Base-by-base conservation (phyloP, 2,329 filamentous ascomycete genomes). In the Alternaria sp. region DNA sequence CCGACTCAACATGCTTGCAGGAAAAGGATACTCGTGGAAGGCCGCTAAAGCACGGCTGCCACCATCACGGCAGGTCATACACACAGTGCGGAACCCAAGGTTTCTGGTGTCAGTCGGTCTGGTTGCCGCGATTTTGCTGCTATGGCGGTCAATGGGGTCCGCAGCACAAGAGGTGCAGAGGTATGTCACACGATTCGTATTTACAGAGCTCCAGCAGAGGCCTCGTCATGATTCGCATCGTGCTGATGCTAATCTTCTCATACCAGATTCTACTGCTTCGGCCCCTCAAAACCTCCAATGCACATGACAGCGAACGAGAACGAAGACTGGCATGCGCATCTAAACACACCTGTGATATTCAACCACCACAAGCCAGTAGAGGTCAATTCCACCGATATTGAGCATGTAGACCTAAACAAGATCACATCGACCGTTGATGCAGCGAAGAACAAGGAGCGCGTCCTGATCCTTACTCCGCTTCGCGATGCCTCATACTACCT, bases 201-300 rank as follows among this genome's bases (percentile, higher is more conserved):
- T 30, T 32, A n/a, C 16, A 32, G 6, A 16, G 30, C 25, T 20
- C 8, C 6, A 20, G 41, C 7, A 16, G 27, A 12, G 6, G 20
- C 40, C 2, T 27, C 32, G 7, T 49, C 20, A 6, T 40, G 4
- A 16, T 34, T 28, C 20, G n/a, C 16, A 28, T 27, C 8, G 11
- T 28, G n/a, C 45, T 20, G 36, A 20, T 43, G 64, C 74, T 78
- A 58, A 80, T 64, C n/a, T 10, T 41, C 53, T 40, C 18, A 6
- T 16, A 60, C 65, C 75, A 98, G 94, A 81, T 97, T 97, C 81
- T 97, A 97, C 82, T 99, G 95, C 84, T 98, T 93, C 87, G 95
- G 95, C 12, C 94, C 95, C 14, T 88, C 91, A 25, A 97, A 96
- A 83, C 88, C 95, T n/a, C 95, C 95, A 54, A 96, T 97, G 89